Conservation (phyloP, 2,329 filamentous ascomycete genomes). For the Hypoxylon rubiginosum region DNA sequence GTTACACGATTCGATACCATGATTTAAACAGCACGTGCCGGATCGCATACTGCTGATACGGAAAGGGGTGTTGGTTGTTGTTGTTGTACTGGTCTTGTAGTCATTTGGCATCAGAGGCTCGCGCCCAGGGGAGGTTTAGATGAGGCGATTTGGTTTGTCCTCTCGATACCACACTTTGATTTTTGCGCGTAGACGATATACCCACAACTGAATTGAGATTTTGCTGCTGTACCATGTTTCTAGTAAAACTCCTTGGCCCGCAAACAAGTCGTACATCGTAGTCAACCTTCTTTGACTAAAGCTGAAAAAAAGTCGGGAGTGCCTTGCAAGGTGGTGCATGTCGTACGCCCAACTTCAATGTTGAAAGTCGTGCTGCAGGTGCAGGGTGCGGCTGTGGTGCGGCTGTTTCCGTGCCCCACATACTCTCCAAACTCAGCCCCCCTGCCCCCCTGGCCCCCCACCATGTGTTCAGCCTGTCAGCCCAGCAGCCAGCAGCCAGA, state of each 20-base stretch:
- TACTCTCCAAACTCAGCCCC: constrained; percentile 1
- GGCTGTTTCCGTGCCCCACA: constrained; percentile 25
- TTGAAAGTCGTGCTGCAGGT: background rate
- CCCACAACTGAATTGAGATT: constrained; percentile 35
- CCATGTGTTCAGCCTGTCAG: constrained; percentile 15
- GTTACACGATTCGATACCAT: constrained; percentile 1
- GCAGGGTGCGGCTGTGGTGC: constrained; percentile 1
- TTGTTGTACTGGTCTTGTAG: constrained; percentile 21
- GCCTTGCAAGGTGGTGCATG: background rate
- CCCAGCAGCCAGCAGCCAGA: background rate
- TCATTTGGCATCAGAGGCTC: constrained; percentile 25
- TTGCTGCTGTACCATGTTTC: constrained; percentile 13
- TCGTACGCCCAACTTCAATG: background rate
- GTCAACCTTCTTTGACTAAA: background rate
- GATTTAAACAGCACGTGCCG: background rate
- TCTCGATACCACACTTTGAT: constrained; percentile 36
- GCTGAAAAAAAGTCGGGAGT: background rate
- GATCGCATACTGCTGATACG: constrained; percentile 14
- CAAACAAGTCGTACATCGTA: background rate
- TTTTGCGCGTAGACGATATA: constrained; percentile 38
- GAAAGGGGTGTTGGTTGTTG: constrained; percentile 16
- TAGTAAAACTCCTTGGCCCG: too few relatives aligned
- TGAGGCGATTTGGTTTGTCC: constrained; percentile 27
- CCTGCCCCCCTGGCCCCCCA: too few relatives aligned
- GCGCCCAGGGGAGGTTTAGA: constrained; percentile 26